These are phyloP conservation scores for Skeletonema tropicum DNA, from an alignment of 108 stramenopile genomes.

Conservation along the genomic window DNA sequence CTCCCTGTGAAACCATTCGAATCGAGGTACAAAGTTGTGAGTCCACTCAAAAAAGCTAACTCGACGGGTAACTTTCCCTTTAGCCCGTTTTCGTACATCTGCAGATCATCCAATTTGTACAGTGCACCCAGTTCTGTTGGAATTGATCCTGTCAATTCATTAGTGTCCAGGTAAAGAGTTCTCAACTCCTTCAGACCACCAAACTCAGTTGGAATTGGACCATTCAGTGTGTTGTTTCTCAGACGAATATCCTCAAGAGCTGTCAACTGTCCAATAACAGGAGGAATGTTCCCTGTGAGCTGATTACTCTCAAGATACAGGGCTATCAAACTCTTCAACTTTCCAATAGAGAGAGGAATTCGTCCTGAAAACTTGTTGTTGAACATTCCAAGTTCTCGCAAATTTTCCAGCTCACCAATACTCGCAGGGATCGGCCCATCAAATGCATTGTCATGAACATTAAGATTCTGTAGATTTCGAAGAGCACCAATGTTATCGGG, in stretches of 20 bases:
- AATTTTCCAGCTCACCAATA: conserved; percentile 43
- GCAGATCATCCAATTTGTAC: conserved; percentile 43
- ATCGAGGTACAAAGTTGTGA: conserved; percentile 38
- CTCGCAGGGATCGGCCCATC: conserved; percentile 57
- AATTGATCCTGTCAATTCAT: conserved; percentile 59
- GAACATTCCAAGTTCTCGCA: conserved; percentile 44
- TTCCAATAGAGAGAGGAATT: conserved; percentile 39
- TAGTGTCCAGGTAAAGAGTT: conserved; percentile 47
- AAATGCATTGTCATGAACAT: conserved; percentile 56
- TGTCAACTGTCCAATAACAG: conserved; percentile 41
- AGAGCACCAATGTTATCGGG: conserved; percentile 34
- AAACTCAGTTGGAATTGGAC: conserved; percentile 46
- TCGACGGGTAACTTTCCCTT: conserved; percentile 67
- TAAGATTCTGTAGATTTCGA: conserved; percentile 32
- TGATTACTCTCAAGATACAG: conserved; percentile 57
- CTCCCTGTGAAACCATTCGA: conserved; percentile 44
- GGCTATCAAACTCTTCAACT: conserved; percentile 40
- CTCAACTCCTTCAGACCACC: conserved; percentile 26
- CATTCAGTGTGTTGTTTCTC: conserved; percentile 24
- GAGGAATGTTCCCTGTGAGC: conserved; percentile 63
- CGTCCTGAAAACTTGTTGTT: conserved; percentile 37
- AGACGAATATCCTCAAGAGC: conserved; percentile 46
- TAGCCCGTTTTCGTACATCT: conserved; percentile 48
- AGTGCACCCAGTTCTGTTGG: conserved; percentile 58
- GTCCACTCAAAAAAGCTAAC: conserved; percentile 48